Evolutionary conservation across 345 rosid species (phyloP).

Genomic region (Gossypium rotundifolium): DNA sequence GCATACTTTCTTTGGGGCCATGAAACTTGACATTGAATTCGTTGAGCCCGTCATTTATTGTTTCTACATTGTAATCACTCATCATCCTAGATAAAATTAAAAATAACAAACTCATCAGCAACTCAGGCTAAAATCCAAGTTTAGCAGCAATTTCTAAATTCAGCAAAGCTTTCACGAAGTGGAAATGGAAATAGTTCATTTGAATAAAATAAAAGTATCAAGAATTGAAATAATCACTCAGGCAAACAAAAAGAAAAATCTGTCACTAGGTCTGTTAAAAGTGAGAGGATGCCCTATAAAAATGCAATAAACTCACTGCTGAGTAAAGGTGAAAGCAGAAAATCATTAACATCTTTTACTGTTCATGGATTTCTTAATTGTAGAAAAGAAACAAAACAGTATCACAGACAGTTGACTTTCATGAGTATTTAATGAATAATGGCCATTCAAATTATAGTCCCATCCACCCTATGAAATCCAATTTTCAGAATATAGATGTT

Average conservation of each 20-base stretch:
- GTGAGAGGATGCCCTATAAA: background rate
- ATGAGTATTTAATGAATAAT: background rate
- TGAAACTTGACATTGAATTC: slow-evolving; percentile 69
- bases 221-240: background rate
- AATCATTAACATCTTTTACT: background rate
- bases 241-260: background rate
- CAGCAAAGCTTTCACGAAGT: background rate
- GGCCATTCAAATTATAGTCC: background rate
- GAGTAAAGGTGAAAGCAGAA: background rate
- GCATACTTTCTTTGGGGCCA: slow-evolving; percentile 73
- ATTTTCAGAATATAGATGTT: background rate
- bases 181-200: background rate
- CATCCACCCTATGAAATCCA: background rate
- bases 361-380: background rate
- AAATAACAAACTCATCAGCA: background rate
- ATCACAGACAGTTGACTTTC: background rate
- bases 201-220: background rate
- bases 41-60: slow-evolving; percentile 60
- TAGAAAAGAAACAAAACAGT: background rate
- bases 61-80: slow-evolving; percentile 73
- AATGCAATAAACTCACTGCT: background rate
- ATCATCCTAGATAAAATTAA: slow-evolving; percentile 52
- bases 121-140: background rate
- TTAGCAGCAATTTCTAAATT: background rate
- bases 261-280: background rate